phyloP scores from a whole-genome alignment of 2,329 filamentous ascomycete genomes.

The Septoria petroselini region DNA sequence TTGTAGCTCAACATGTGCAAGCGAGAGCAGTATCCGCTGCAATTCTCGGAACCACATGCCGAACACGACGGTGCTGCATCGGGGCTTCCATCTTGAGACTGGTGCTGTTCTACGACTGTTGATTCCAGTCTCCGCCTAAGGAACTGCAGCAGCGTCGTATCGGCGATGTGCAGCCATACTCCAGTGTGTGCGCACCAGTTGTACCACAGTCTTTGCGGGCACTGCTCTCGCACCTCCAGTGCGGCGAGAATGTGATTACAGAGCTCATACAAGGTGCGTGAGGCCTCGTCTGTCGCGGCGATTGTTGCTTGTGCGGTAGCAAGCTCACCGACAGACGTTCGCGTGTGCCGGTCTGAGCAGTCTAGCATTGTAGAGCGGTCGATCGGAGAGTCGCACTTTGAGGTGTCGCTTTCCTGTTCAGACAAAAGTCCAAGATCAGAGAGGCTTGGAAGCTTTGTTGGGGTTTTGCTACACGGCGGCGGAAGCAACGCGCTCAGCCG shows the following conservation, averaged over 20 bases:
- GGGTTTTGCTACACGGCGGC: not conserved
- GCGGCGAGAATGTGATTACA: conserved; percentile 7
- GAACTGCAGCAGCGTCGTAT: conserved; percentile 21
- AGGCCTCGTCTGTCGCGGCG: not conserved
- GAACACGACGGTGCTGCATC: conserved; percentile 3
- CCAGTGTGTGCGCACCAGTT: conserved; percentile 1
- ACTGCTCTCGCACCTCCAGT: conserved; percentile 7
- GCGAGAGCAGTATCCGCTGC: conserved; percentile 15
- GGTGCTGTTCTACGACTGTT: conserved; percentile 11
- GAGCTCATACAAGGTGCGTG: conserved; percentile 2
- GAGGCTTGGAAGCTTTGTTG: not conserved
- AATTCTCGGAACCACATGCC: conserved; percentile 11
- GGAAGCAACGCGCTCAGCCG: not conserved
- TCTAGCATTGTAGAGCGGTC: not conserved
- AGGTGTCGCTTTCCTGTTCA: not conserved
- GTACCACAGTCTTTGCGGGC: conserved; percentile 1
- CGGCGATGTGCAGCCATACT: conserved; percentile 9
- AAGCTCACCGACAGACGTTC: not conserved
- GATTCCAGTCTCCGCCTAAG: conserved; percentile 14
- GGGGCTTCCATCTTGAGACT: not conserved
- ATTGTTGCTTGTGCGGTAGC: not conserved
- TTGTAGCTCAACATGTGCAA: conserved; percentile 12
- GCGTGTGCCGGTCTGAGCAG: not conserved
- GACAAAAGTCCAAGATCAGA: not conserved
- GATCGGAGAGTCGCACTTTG: not conserved